Percentiles rank a stretch among this genome's conserved stretches.
Evolutionary conservation across 495 filamentous ascomycete genomes (phyloP).

Genomic region (Neurospora sp.): DNA sequence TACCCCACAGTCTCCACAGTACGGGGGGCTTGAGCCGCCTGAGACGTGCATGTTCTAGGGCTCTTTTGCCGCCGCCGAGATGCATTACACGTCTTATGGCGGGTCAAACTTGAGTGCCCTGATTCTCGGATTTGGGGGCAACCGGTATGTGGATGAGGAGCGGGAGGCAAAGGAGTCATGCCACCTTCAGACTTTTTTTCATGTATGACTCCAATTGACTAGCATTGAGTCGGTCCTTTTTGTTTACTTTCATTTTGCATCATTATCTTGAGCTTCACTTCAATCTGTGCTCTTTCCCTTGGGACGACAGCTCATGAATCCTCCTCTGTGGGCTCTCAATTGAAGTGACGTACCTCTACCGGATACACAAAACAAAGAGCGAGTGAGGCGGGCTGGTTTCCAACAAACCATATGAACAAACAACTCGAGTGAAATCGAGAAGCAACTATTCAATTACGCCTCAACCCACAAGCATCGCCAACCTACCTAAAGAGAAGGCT

Average conservation of each 20-base stretch:
- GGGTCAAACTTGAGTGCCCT: background rate
- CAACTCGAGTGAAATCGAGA: too few relatives aligned
- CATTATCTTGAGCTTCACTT: background rate
- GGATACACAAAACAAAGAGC: background rate
- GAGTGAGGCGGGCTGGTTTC: background rate
- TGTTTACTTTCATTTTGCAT: background rate
- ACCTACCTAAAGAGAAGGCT: background rate
- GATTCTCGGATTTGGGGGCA: background rate
- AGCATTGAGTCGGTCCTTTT: background rate
- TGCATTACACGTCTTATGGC: background rate
- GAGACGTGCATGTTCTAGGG: background rate
- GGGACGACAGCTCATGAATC: background rate
- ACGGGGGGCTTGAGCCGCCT: background rate
- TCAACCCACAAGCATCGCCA: background rate
- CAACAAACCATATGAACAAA: background rate
- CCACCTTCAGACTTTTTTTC: background rate
- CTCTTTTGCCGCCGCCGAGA: background rate
- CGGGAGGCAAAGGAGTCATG: slow-evolving; percentile 1
- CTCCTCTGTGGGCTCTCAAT: background rate
- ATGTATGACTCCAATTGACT: background rate
- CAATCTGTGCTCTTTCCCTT: background rate
- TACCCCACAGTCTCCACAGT: background rate
- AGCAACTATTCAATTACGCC: background rate
- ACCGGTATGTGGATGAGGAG: background rate
- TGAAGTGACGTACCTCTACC: background rate